A percentile compares a stretch with the other conserved stretches of the same genome.
phyloP scores from a whole-genome alignment of 163 green algal genomes.

The Chlorella variabilis region DNA sequence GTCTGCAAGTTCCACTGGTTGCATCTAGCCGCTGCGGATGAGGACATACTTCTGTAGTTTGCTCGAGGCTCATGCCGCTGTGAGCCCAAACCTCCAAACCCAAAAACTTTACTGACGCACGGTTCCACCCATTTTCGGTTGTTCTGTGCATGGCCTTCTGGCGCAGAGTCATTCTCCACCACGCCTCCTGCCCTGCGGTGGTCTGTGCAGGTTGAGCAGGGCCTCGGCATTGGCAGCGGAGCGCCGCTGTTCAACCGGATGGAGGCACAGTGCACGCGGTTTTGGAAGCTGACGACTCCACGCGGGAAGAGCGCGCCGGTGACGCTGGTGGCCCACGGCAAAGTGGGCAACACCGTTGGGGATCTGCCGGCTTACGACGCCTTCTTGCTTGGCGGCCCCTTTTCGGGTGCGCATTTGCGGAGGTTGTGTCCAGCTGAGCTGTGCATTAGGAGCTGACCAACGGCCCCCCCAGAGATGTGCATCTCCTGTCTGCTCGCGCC shows the following conservation, averaged over 20 bases:
- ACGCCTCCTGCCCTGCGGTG: neutral
- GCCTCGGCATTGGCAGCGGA: conserved; percentile 76
- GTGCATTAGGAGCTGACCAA: neutral
- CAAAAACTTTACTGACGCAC: conserved; percentile 55
- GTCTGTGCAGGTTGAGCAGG: conserved; percentile 89
- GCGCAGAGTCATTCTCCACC: too few relatives aligned
- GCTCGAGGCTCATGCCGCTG: conserved; percentile 23
- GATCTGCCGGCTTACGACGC: conserved; percentile 94
- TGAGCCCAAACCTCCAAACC: conserved; percentile 34
- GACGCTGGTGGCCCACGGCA: conserved; percentile 85
- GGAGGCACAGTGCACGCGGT: conserved; percentile 73
- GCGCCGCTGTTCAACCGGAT: conserved; percentile 92
- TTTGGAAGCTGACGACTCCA: conserved; percentile 64
- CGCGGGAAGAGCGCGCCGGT: conserved; percentile 49
- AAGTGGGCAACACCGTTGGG: conserved; percentile 77
- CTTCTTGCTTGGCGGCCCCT: conserved; percentile 94
- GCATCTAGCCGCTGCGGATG: conserved; percentile 22
- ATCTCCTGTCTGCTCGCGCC: neutral
- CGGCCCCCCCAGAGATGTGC: neutral
- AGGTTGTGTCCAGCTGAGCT: neutral
- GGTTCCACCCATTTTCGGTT: neutral
- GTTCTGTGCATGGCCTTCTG: neutral
- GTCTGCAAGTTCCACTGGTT: neutral
- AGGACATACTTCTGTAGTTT: conserved; percentile 23
- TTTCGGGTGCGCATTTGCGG: conserved; percentile 56